Evolutionary conservation across 2,329 filamentous ascomycete species (phyloP).

Genomic region (Sporothrix phasma): DNA sequence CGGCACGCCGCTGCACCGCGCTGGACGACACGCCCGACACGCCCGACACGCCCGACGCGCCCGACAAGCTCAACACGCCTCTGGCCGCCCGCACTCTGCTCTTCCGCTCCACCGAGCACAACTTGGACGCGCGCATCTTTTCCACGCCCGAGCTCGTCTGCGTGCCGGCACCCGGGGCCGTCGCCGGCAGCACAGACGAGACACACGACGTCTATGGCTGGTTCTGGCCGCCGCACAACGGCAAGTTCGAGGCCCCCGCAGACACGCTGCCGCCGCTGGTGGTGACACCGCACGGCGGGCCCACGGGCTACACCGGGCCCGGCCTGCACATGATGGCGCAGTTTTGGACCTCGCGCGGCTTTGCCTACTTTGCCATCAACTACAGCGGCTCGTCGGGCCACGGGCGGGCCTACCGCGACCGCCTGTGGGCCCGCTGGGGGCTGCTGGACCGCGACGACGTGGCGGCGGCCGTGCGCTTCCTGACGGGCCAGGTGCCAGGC

Average conservation of each 20-base stretch:
- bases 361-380: constrained; percentile 41
- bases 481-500: constrained; percentile 25
- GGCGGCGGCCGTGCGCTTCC: constrained; percentile 34
- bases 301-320: constrained; percentile 33
- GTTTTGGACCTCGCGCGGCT: constrained; percentile 45
- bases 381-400: constrained; percentile 44
- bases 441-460: constrained; percentile 41
- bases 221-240: constrained; percentile 40
- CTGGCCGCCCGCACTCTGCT: constrained; percentile 22
- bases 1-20: neutral
- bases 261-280: constrained; percentile 38
- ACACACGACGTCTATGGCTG: constrained; percentile 32
- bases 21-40: no score
- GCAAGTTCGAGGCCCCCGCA: constrained; percentile 29
- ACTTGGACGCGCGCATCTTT: constrained; percentile 26
- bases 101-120: constrained; percentile 27
- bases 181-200: neutral
- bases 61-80: neutral
- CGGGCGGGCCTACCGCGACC: constrained; percentile 39
- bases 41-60: no score
- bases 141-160: constrained; percentile 28
- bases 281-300: constrained; percentile 42
- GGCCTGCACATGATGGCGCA: constrained; percentile 38
- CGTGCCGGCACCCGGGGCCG: constrained; percentile 14
- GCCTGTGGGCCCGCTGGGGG: constrained; percentile 41